These are phyloP conservation scores for Penicillium sp. DNA, from an alignment of 2,329 filamentous ascomycete genomes.

Conservation along the genomic window DNA sequence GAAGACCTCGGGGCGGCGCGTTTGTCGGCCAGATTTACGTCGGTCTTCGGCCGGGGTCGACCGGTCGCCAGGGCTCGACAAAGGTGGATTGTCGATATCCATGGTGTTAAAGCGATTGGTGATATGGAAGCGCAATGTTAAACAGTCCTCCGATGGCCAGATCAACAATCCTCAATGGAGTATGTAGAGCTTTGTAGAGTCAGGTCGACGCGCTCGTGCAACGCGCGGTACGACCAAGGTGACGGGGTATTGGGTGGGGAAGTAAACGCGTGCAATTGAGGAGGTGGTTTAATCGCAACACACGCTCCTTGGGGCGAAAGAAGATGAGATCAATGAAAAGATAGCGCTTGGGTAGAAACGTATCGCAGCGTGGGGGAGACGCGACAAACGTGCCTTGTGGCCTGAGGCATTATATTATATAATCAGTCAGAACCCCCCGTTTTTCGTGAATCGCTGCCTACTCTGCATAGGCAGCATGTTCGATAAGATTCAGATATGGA, in stretches of 20 bases:
- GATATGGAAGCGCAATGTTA: slow-evolving; percentile 4
- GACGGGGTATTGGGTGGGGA: background rate
- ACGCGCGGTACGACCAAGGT: slow-evolving; percentile 24
- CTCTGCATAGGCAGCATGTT: too few species aligned
- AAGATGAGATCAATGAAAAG: slow-evolving; percentile 1
- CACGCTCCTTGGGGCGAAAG: background rate
- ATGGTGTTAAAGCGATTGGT: slow-evolving; percentile 10
- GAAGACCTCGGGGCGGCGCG: slow-evolving; percentile 46
- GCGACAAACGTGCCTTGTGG: slow-evolving; percentile 10
- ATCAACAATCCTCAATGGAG: background rate
- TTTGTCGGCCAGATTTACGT: slow-evolving; percentile 48
- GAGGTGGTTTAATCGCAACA: background rate
- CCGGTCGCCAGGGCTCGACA: slow-evolving; percentile 12
- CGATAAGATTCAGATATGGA: too few species aligned
- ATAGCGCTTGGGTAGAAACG: slow-evolving; percentile 5
- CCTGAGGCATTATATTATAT: slow-evolving; percentile 2
- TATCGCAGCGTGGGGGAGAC: slow-evolving; percentile 8
- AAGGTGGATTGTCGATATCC: slow-evolving; percentile 21
- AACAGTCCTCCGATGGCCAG: background rate
- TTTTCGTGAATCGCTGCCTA: too few species aligned
- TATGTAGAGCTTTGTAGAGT: slow-evolving; percentile 7
- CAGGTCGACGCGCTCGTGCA: slow-evolving; percentile 24
- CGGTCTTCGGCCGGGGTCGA: slow-evolving; percentile 34
- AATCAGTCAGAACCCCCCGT: background rate
- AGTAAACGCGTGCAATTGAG: background rate